Evolutionary conservation across 2,329 filamentous ascomycete species (phyloP).

Genomic region (Beauveria sp.): DNA sequence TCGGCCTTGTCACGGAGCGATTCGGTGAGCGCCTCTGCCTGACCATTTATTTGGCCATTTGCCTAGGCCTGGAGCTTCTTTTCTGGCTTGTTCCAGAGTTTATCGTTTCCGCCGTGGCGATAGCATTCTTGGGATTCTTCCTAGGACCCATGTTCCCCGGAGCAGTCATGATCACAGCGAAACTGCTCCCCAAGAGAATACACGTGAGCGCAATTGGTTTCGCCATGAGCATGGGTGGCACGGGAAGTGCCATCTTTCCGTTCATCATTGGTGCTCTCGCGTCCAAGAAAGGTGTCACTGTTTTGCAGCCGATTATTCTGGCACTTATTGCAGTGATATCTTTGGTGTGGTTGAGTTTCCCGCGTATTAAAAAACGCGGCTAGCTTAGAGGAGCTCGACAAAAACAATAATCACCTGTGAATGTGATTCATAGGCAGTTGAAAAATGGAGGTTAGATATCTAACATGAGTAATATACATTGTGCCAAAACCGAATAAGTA

Average conservation of each 20-base stretch:
- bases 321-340: slow-evolving; percentile 31
- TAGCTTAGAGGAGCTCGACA: not conserved
- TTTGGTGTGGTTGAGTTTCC: slow-evolving; percentile 29
- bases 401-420: too few species aligned
- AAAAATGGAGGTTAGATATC: too few species aligned
- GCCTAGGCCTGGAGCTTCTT: slow-evolving; percentile 55
- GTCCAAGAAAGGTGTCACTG: slow-evolving; percentile 36
- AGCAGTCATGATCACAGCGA: slow-evolving; percentile 62
- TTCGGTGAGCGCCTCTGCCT: slow-evolving; percentile 58
- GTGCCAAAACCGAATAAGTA: not conserved
- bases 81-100: slow-evolving; percentile 54
- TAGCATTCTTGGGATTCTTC: slow-evolving; percentile 65
- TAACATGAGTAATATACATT: too few species aligned
- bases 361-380: slow-evolving; percentile 24
- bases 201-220: slow-evolving; percentile 70
- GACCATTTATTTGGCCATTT: slow-evolving; percentile 51
- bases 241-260: slow-evolving; percentile 56
- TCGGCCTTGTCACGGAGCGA: slow-evolving; percentile 63
- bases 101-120: slow-evolving; percentile 47
- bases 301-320: slow-evolving; percentile 43
- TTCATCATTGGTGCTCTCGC: slow-evolving; percentile 58
- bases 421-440: too few species aligned
- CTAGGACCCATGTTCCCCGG: slow-evolving; percentile 68
- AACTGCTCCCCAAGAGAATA: slow-evolving; percentile 59
- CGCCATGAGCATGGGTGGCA: slow-evolving; percentile 63